Conservation (phyloP, 1,284 basidiomycete species). For the Heterobasidion occidentale region DNA sequence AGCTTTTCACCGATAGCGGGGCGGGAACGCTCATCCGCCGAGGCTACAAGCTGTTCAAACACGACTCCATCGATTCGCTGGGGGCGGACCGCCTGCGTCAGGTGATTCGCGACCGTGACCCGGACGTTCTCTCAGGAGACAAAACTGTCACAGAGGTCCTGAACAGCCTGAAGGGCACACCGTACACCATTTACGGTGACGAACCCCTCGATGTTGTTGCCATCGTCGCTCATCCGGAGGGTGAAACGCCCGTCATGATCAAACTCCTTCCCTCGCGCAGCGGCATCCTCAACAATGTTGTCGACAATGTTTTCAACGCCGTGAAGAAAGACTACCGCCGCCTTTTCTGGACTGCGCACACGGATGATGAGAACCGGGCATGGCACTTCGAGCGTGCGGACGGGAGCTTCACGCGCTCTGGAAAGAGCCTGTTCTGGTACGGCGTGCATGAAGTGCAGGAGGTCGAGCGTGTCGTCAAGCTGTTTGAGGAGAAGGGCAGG, state of each 20-base stretch:
- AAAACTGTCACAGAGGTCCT: conserved; percentile 90
- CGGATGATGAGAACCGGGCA: conserved; percentile 91
- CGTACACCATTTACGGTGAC: conserved; percentile 96
- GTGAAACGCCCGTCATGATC: conserved; percentile 86
- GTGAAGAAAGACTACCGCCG: conserved; percentile 93
- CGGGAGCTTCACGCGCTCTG: conserved; percentile 93
- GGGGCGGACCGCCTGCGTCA: conserved; percentile 92
- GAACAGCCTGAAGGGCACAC: conserved; percentile 69
- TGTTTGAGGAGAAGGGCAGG: conserved; percentile 80
- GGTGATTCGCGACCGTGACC: conserved; percentile 91
- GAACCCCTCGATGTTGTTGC: conserved; percentile 96
- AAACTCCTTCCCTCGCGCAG: conserved; percentile 86
- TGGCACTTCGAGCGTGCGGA: conserved; percentile 99
- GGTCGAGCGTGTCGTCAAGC: conserved; percentile 81
- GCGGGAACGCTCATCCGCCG: conserved; percentile 97
- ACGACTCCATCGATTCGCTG: conserved; percentile 74
- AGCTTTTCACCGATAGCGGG: conserved; percentile 97
- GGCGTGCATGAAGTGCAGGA: conserved; percentile 89
- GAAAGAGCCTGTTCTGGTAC: conserved; percentile 95
- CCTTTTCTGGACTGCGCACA: conserved; percentile 95
- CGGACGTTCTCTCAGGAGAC: conserved; percentile 80
- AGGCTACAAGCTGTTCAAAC: conserved; percentile 96
- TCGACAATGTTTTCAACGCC: conserved; percentile 95
- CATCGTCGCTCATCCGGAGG: conserved; percentile 87
- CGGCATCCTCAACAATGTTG: conserved; percentile 89